Evolutionary conservation across 352 stramenopile genomes (phyloP).

Genomic region (Phytophthora meadii): DNA sequence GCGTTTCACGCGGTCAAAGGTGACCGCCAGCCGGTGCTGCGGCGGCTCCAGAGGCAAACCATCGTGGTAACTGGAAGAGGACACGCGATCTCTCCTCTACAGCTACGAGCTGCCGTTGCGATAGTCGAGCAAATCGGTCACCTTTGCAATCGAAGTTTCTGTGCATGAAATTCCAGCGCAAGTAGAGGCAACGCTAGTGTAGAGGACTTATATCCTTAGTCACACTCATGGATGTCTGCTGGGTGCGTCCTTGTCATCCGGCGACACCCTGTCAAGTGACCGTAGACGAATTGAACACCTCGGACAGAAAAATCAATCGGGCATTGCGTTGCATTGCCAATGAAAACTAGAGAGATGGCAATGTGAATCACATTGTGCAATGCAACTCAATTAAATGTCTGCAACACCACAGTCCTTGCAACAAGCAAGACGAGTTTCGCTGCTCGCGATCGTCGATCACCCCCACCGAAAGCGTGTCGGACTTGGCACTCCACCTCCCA

Average conservation of each 20-base stretch:
- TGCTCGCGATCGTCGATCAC: neutral
- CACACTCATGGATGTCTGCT: conserved; percentile 10
- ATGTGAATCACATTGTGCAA: too few species aligned
- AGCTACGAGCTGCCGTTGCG: conserved; percentile 8
- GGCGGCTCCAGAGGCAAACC: conserved; percentile 23
- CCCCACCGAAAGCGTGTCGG: conserved; percentile 1
- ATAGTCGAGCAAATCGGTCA: conserved; percentile 15
- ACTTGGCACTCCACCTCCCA: neutral
- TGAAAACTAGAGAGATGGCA: too few species aligned
- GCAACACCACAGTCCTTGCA: too few species aligned
- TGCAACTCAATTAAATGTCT: too few species aligned
- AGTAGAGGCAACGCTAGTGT: conserved; percentile 10
- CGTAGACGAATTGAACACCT: neutral
- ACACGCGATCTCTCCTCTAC: conserved; percentile 26
- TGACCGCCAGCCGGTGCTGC: conserved; percentile 21
- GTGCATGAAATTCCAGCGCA: conserved; percentile 4
- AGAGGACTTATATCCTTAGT: conserved; percentile 3
- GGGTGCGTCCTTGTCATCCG: conserved; percentile 4
- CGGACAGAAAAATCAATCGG: neutral
- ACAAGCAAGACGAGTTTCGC: neutral
- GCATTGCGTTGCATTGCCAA: too few species aligned
- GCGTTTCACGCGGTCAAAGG: conserved; percentile 2
- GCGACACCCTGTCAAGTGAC: neutral
- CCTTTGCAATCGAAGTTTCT: neutral
- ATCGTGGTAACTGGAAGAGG: conserved; percentile 24